Evolutionary conservation across 345 rosid genomes (phyloP), one percentile per base, ranked within the genome.

Genomic region (Leavenworthia alabamica): DNA sequence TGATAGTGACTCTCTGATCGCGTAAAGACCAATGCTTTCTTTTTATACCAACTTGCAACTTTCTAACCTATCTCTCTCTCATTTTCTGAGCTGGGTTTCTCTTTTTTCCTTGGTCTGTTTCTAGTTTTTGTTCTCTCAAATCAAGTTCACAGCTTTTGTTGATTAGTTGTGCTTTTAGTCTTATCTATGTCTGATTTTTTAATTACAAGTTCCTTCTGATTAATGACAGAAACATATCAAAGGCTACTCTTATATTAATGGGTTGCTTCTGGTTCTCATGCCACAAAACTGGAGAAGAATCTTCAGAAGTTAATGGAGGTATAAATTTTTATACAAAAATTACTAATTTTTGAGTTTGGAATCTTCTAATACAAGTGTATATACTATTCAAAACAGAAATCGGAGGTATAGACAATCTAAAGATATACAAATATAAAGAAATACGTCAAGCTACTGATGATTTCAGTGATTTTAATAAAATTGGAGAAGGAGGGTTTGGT

Each of bases 401-500:
- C 41, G 77, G 81, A 62, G 79, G 60, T 14, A 60, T 79, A 44
- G 73, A 45, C 23, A 81, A 81, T 6, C 82, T 77, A 35, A 86
- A 77, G 74, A 56, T 79, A 49, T 93, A 81, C 62, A 61, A 73
- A 9, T 85, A 85, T 50, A 89, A 55, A 77, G 88, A 85, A 73
- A 66, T 93, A 72, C 78, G 77, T 68, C 69, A 54, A 0, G 95
- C 88, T 22, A 89, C 99, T 0, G 82, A 79, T 35, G 94, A 81
- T 78, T 93, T 93, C 69, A 79, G 81, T 1, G 61, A 42, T 35
- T 64, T n/a, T n/a, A n/a, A 81, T 58, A 86, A 93, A 72, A 85
- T 93, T 70, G 99, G 99, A 28, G 99, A 86, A 76, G 99, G 99
- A 33, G 99, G 97, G 46, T 93, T 89, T 53, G 99, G 99, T 71